phyloP scores from a whole-genome alignment of 2,329 filamentous ascomycete genomes.

The Aspergillus ochraceus region DNA sequence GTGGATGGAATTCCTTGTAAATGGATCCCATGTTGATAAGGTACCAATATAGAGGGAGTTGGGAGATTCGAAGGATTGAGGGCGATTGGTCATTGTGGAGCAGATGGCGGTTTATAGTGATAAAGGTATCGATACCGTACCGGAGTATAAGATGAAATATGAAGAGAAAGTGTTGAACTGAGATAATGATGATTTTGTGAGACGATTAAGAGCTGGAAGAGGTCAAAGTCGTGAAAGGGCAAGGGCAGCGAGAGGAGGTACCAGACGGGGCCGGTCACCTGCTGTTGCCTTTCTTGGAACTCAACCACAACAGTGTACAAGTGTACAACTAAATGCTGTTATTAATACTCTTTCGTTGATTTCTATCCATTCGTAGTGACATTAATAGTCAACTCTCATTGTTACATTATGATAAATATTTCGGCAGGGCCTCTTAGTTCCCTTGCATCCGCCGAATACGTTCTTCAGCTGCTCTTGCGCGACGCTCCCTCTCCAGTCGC shows the following conservation, averaged over 20 bases:
- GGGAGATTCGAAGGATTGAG: neutral
- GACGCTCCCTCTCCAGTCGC: constrained; percentile 81
- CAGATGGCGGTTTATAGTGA: neutral
- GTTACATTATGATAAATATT: neutral
- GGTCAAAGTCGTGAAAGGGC: neutral
- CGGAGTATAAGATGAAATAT: neutral
- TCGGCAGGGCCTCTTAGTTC: constrained; percentile 13
- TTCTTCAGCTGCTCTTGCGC: constrained; percentile 89
- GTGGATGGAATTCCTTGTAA: constrained; percentile 10
- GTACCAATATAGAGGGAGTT: constrained; percentile 21
- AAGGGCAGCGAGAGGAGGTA: neutral
- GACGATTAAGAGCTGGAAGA: neutral
- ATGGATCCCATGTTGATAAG: constrained; percentile 24
- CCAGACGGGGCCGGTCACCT: neutral
- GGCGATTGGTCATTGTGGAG: constrained; percentile 1
- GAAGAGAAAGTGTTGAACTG: neutral
- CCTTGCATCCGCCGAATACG: constrained; percentile 68
- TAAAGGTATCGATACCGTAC: neutral
- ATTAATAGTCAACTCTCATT: neutral
- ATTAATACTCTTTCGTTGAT: neutral
- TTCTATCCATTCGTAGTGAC: constrained; percentile 3
- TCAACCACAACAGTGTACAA: neutral
- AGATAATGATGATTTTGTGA: neutral
- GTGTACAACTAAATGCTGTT: neutral
- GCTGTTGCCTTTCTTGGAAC: neutral